Conservation (phyloP, 805 yeast genomes). For the Kazachstania viticola region DNA sequence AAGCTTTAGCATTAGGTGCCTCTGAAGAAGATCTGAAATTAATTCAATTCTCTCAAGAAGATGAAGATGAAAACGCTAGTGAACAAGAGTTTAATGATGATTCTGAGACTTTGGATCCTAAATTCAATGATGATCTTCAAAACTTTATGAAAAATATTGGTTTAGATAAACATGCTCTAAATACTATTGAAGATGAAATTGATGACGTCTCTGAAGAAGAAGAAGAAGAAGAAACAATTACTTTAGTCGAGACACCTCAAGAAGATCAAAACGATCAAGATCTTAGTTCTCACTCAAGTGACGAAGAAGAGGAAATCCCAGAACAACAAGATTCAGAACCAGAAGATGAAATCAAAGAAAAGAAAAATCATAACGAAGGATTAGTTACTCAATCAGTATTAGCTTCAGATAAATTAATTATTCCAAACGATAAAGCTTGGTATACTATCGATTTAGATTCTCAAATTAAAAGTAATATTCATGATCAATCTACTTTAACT, state of each 20-base stretch:
- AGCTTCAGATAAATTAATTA: conserved; percentile 39
- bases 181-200: conserved; percentile 25
- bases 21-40: conserved; percentile 68
- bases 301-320: conserved; percentile 21
- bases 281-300: conserved; percentile 11
- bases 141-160: conserved; percentile 61
- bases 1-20: conserved; percentile 77
- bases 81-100: conserved; percentile 32
- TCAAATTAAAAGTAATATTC: conserved; percentile 12
- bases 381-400: conserved; percentile 33
- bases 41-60: conserved; percentile 42
- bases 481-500: conserved; percentile 21
- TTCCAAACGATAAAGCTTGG: conserved; percentile 69
- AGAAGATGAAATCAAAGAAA: conserved; percentile 12
- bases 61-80: conserved; percentile 30
- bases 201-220: conserved; percentile 17
- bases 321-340: conserved; percentile 17
- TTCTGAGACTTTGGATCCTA: conserved; percentile 24
- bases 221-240: conserved; percentile 12
- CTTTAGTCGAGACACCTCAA: conserved; percentile 10
- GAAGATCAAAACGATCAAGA: conserved; percentile 13
- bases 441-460: conserved; percentile 43
- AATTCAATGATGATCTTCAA: conserved; percentile 42
- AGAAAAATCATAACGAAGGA: conserved; percentile 14
- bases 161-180: conserved; percentile 31